Percentiles rank a stretch among this genome's conserved stretches.
These are phyloP conservation scores for Penicillium turbatum DNA, from an alignment of 495 filamentous ascomycete genomes.

Conservation along the genomic window DNA sequence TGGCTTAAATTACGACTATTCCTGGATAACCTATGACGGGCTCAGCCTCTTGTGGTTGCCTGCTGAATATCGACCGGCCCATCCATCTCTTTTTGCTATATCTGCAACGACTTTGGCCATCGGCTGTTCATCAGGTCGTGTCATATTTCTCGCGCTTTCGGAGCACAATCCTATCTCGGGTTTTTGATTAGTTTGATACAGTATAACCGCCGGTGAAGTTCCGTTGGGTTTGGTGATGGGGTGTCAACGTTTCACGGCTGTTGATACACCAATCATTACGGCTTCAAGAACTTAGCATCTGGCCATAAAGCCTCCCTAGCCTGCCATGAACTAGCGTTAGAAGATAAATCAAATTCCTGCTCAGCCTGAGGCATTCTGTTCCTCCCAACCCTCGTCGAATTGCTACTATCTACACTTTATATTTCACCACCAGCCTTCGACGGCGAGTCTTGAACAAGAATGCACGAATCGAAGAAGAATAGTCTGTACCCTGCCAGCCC, in stretches of 20 bases:
- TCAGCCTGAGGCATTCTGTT: background rate
- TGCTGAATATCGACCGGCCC: slow-evolving; percentile 14
- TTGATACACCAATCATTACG: background rate
- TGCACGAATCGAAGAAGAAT: no score
- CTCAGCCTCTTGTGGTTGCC: slow-evolving; percentile 17
- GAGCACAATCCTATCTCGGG: no score
- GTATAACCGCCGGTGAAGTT: background rate
- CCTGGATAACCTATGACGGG: slow-evolving; percentile 16
- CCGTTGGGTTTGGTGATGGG: background rate
- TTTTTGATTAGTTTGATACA: no score
- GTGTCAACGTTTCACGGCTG: background rate
- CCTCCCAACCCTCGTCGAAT: background rate
- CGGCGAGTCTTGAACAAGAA: no score
- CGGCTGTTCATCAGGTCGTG: background rate
- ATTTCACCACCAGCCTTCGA: no score
- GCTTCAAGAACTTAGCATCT: background rate
- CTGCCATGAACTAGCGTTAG: background rate
- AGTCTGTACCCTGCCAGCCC: no score
- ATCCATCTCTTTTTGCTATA: background rate
- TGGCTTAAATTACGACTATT: background rate
- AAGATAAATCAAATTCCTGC: background rate
- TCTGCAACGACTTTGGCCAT: background rate
- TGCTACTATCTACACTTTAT: no score
- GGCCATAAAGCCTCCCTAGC: background rate
- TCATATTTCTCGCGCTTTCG: background rate